Percentiles rank a stretch among this genome's conserved stretches.
Evolutionary conservation across 2,329 filamentous ascomycete genomes (phyloP).

Genomic region (Fusarium sp.): DNA sequence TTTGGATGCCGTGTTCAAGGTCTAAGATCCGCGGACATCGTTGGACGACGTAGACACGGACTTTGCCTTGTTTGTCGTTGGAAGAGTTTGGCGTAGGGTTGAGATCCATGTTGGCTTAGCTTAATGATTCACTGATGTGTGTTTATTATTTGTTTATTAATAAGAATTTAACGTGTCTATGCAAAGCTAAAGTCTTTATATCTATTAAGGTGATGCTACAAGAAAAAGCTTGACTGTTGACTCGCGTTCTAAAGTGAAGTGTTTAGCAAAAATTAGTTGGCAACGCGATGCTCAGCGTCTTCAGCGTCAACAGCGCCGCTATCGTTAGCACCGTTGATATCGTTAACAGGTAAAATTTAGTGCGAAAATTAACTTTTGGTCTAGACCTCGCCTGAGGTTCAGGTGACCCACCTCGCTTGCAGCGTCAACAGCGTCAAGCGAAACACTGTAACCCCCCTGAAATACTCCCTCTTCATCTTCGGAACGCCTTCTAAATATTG

Average conservation of each 20-base stretch:
- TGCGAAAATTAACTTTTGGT: not conserved
- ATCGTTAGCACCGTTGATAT: not conserved
- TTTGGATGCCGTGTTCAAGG: not conserved
- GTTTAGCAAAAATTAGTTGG: not conserved
- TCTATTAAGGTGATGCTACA: not conserved
- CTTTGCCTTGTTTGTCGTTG: not conserved
- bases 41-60: not conserved
- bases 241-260: fast-evolving
- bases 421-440: not conserved
- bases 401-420: not conserved
- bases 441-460: not conserved
- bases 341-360: fast-evolving
- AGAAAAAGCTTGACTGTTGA: not conserved
- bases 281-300: not conserved
- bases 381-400: not conserved
- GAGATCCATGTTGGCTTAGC: not conserved
- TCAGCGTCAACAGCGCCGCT: not conserved
- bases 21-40: not conserved
- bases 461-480: no score
- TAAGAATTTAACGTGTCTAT: fast-evolving
- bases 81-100: not conserved
- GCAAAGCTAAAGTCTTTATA: not conserved
- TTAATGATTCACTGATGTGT: fast-evolving
- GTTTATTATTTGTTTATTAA: not conserved
- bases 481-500: no score